Base-by-base conservation (phyloP, 1,139 yeast species). In the Kodamaea anthophila region DNA sequence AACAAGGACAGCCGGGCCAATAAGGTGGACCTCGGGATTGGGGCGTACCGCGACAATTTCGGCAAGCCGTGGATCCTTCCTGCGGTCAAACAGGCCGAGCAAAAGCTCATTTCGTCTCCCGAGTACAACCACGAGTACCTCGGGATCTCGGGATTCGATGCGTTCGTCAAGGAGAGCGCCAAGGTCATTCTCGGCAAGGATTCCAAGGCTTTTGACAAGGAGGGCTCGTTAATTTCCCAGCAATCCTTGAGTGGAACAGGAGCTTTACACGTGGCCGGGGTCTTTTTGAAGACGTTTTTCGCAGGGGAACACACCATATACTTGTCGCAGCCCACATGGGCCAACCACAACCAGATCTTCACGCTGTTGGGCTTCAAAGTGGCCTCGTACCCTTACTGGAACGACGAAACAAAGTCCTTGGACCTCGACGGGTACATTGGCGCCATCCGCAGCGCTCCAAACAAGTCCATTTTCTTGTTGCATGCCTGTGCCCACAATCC, bases 161-260 rank as follows among this genome's bases (percentile, higher is more conserved):
- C 74, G 10, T 83, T 91, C 53, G 74, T 79, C 29, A 48, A 60
- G 14, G 81, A 78, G 34, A 86, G 95, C 23, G 85, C 94, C n/a
- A 70, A 70, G 46, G 78, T 87, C 32, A 74, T 88, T 30, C 64
- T 88, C 36, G 96, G 96, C 26, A 64, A 60, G 2, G 67, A 77
- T 31, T 73, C 83, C 2, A 51, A 58, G 16, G 81, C 82, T 8
- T 55, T 77, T 30, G 21, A 23, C 9, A 47, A 53, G 15, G 75
- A 74, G 39, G 53, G 63, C 16, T 57, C 81, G 46, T 67, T 85
- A 24, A 74, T 82, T 14, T 79, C 93, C 20, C 77, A 83, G 34
- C 98, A 91, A 59, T 76, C 94, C 21, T 67, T 91, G 36, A 83
- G 95, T 18, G 98, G 98, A 42, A 91, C 98, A 9, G 98, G 98